Evolutionary conservation across 176 grass and related monocot genomes (phyloP), one percentile per base, ranked within the genome.

Genomic region (Elaeis guineensis): DNA sequence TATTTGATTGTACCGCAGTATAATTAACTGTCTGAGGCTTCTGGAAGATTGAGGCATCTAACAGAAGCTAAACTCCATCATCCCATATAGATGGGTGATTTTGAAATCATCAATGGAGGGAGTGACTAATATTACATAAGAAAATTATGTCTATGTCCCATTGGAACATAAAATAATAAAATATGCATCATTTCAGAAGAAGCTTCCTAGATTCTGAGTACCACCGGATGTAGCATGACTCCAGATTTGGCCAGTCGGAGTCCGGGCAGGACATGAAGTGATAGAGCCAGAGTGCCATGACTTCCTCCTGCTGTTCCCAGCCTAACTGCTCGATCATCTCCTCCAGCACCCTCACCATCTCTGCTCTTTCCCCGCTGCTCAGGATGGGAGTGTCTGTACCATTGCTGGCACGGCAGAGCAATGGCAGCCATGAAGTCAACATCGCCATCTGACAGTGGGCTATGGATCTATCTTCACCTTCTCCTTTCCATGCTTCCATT

Each of bases 161-260:
- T 2, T 44, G 11, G 35, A 44, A 29, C 28, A 6, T 29, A 29
- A 6, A 29, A 6, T 29, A 29, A 44, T 44, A 44, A 8, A 44
- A 44, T 44, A 44, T 44, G 16, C 17, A 69, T 17, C 52, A 59
- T 66, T 79, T 75, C 8, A 22, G 55, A 30, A 89, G 69, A 25
- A 87, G 57, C 74, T 67, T 85, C 55, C 75, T 69, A 14, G 81
- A 80, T 62, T 88, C 78, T 16, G 78, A 78, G 52, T 90, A 88
- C 92, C 92, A 90, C 4, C 80, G 75, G 39, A 71, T 81, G 77
- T 90, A 90, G 73, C 72, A 87, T 49, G 52, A 8, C 78, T 96
- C 80, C 6, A 87, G 80, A 72, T 87, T 96, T 16, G 91, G 91
- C 91, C 91, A 95, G 66, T 90, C 91, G 18, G 83, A 90, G 64